Percentiles rank a stretch among this genome's conserved stretches.
phyloP scores from a whole-genome alignment of 2,329 filamentous ascomycete genomes.

The Fusarium mundagurra region DNA sequence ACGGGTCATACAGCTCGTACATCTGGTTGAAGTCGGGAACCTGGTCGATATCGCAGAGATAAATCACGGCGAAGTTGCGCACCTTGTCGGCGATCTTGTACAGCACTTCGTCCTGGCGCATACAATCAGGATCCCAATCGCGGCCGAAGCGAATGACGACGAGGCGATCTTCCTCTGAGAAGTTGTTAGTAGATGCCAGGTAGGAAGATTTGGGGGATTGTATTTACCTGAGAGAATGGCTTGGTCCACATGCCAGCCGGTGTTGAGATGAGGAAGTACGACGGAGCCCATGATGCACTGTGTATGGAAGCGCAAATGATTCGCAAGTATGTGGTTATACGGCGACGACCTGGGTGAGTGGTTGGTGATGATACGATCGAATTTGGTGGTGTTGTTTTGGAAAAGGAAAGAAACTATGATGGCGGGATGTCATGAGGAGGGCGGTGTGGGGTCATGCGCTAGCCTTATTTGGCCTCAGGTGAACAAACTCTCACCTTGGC shows the following conservation, averaged over 20 bases:
- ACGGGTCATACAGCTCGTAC: slow-evolving; percentile 92
- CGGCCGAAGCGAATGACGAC: slow-evolving; percentile 94
- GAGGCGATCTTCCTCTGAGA: slow-evolving; percentile 83
- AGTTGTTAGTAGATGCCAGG: slow-evolving; percentile 8
- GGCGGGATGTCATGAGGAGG: slow-evolving; percentile 3
- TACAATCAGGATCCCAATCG: slow-evolving; percentile 80
- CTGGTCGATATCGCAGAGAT: slow-evolving; percentile 91
- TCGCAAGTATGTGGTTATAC: background rate
- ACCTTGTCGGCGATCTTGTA: slow-evolving; percentile 93
- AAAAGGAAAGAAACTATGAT: slow-evolving; percentile 21
- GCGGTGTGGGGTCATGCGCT: background rate
- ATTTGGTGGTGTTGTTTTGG: background rate
- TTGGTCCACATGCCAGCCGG: slow-evolving; percentile 98
- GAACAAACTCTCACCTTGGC: slow-evolving; percentile 12
- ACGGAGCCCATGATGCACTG: slow-evolving; percentile 79
- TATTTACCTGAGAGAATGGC: slow-evolving; percentile 71
- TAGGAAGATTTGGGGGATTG: background rate
- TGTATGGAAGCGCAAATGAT: no score
- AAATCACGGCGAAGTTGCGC: slow-evolving; percentile 93
- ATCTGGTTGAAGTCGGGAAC: slow-evolving; percentile 95
- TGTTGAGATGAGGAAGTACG: slow-evolving; percentile 88
- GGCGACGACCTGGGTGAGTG: background rate
- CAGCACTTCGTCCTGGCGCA: slow-evolving; percentile 87
- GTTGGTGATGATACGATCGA: background rate
- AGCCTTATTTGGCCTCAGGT: slow-evolving; percentile 2